A percentile compares a stretch with the other conserved stretches of the same genome.
Evolutionary conservation across 208 protist genomes (phyloP).

Genomic region (Acanthamoeba healyi): DNA sequence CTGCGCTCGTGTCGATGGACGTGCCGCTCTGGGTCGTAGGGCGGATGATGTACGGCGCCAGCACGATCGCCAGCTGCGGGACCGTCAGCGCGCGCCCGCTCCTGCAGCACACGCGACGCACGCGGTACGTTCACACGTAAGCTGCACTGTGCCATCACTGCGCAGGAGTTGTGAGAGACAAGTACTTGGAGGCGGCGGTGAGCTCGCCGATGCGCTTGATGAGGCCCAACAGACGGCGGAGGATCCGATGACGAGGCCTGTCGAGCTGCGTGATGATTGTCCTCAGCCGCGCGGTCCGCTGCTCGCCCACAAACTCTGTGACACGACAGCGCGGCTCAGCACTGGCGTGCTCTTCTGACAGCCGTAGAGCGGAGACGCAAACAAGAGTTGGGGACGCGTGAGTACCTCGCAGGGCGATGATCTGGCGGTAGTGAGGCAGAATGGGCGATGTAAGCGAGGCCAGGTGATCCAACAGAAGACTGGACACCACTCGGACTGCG

Average conservation of each 20-base stretch:
- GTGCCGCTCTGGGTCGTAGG: not conserved
- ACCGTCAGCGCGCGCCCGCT: not conserved
- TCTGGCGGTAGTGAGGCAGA: constrained; percentile 7
- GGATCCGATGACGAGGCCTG: not conserved
- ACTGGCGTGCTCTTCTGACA: too few relatives aligned
- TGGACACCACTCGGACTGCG: constrained; percentile 38
- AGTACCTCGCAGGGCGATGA: constrained; percentile 29
- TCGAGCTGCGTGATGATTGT: constrained; percentile 1
- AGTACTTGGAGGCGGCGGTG: not conserved
- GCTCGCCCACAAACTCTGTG: not conserved
- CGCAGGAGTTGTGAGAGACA: not conserved
- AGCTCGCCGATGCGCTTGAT: constrained; percentile 47
- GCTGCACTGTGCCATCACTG: too few relatives aligned
- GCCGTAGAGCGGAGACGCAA: too few relatives aligned
- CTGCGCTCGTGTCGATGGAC: not conserved
- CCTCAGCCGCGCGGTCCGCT: not conserved
- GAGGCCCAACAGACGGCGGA: constrained; percentile 41
- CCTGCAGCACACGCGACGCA: too few relatives aligned
- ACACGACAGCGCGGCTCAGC: too few relatives aligned
- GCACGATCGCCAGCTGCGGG: constrained; percentile 3
- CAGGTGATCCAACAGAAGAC: constrained; percentile 23
- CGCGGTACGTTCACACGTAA: too few relatives aligned
- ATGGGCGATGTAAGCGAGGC: constrained; percentile 33
- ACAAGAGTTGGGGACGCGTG: not conserved
- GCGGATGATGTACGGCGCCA: constrained; percentile 56